A percentile compares a stretch with the other conserved stretches of the same genome.
These are phyloP conservation scores for Zygoascus flipseniorum DNA, from an alignment of 805 yeast species.

Conservation along the genomic window DNA sequence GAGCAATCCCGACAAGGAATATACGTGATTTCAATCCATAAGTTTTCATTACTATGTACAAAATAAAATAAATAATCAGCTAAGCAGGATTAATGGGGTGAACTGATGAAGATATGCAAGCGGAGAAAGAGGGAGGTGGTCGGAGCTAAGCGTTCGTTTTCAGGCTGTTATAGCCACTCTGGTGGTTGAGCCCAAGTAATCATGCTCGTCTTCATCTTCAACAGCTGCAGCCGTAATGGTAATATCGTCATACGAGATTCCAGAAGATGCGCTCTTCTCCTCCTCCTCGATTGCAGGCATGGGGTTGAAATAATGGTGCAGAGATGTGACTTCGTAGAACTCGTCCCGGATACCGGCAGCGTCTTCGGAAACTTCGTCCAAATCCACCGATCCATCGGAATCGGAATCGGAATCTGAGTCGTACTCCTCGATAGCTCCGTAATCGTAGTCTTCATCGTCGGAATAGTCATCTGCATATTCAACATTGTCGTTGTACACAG, in stretches of 20 bases:
- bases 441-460: neutral
- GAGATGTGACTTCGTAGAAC: constrained; percentile 2
- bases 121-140: neutral
- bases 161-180: neutral
- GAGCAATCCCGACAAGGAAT: too few relatives aligned
- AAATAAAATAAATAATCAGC: neutral
- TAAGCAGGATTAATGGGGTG: neutral
- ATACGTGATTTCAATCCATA: neutral
- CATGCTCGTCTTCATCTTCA: neutral
- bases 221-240: neutral
- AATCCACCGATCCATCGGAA: constrained; percentile 21
- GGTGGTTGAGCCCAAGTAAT: neutral
- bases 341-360: constrained; percentile 24
- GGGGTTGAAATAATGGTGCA: constrained; percentile 14
- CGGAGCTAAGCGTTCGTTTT: too few relatives aligned
- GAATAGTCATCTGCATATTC: constrained; percentile 1
- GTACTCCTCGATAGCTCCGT: neutral
- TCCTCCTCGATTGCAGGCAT: constrained; percentile 17
- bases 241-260: neutral
- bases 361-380: constrained; percentile 2
- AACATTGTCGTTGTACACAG: neutral
- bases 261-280: constrained; percentile 13
- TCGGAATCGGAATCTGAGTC: constrained; percentile 28
- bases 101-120: neutral
- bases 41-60: neutral